Evolutionary conservation across 345 rosid genomes (phyloP).

Genomic region (Toxicodendron radicans): DNA sequence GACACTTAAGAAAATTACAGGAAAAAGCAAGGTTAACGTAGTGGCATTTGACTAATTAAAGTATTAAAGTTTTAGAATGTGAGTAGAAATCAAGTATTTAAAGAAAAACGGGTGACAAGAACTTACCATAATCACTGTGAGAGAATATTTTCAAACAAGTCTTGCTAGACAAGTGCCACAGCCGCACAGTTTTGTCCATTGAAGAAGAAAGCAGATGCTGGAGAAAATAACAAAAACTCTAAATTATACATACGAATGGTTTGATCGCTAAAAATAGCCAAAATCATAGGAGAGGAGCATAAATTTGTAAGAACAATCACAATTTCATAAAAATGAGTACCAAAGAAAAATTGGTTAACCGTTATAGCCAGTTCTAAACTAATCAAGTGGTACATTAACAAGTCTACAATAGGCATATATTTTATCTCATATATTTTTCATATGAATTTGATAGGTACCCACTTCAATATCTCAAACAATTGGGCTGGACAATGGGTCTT

Average conservation of each 20-base stretch:
- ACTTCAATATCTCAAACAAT: too few relatives aligned
- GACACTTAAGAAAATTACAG: background rate
- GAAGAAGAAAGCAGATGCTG: constrained; percentile 96
- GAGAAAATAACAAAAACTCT: constrained; percentile 23
- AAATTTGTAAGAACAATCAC: background rate
- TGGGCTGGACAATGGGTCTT: too few relatives aligned
- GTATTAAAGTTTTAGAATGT: background rate
- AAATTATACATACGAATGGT: constrained; percentile 9
- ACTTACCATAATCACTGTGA: constrained; percentile 93
- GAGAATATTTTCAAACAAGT: constrained; percentile 88
- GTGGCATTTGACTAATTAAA: background rate
- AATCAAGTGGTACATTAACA: background rate
- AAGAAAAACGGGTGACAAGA: constrained; percentile 8
- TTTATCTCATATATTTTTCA: background rate
- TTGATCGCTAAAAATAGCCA: background rate
- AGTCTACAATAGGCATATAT: background rate
- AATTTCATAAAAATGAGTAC: background rate
- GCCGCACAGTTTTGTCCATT: constrained; percentile 97
- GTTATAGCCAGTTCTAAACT: background rate
- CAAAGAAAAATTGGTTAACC: background rate
- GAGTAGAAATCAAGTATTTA: background rate
- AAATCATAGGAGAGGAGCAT: background rate
- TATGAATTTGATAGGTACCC: too few relatives aligned
- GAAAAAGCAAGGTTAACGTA: background rate
- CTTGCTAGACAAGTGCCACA: constrained; percentile 84